Evolutionary conservation across 2,329 filamentous ascomycete species (phyloP).

Genomic region (Teratosphaeria zuluensis): DNA sequence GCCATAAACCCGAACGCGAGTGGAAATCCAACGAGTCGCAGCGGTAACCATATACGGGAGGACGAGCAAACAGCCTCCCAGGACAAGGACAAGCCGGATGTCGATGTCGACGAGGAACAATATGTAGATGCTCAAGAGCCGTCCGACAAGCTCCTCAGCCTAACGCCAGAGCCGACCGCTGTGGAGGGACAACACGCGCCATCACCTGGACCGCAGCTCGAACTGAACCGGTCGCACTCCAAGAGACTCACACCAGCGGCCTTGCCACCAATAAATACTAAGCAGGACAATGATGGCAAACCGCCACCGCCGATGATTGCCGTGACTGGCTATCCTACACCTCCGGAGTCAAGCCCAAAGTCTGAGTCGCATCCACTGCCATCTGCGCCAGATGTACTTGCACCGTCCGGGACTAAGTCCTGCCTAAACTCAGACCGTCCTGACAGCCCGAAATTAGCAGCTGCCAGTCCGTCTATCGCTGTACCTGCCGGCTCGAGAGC

Average conservation of each 20-base stretch:
- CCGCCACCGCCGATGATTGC: neutral
- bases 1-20: neutral
- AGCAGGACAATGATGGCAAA: neutral
- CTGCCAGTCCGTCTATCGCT: neutral
- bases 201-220: neutral
- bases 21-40: neutral
- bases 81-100: neutral
- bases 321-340: neutral
- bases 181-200: neutral
- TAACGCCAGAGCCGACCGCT: neutral
- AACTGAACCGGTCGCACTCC: neutral
- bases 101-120: neutral
- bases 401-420: neutral
- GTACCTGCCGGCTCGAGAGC: neutral
- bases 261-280: neutral
- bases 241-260: neutral
- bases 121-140: neutral
- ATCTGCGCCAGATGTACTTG: neutral
- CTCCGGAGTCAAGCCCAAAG: neutral
- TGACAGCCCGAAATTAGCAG: neutral
- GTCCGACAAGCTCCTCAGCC: neutral
- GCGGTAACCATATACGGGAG: too few relatives aligned
- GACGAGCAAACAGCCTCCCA: neutral
- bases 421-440: neutral
- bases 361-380: neutral